A percentile compares a stretch with the other conserved stretches of the same genome.
Evolutionary conservation across 495 filamentous ascomycete genomes (phyloP).

Genomic region (Podospora anserina): DNA sequence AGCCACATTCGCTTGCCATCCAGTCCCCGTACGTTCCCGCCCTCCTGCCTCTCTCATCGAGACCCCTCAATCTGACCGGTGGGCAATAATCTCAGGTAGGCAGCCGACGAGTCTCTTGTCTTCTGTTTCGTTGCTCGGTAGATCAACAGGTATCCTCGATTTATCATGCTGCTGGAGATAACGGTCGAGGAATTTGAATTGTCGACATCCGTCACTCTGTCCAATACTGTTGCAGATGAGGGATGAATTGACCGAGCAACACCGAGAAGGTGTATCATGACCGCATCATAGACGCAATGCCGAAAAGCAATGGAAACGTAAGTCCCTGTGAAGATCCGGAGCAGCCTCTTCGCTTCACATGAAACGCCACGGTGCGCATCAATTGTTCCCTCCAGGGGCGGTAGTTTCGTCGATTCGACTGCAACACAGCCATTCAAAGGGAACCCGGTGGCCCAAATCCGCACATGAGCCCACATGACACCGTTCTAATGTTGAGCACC

Average conservation of each 20-base stretch:
- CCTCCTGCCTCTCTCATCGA: slow-evolving; percentile 3
- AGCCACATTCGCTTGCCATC: neutral
- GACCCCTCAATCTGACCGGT: slow-evolving; percentile 1
- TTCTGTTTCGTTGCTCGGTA: neutral
- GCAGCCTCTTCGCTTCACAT: neutral
- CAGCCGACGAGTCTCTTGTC: neutral
- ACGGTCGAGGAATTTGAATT: neutral
- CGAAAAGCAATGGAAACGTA: neutral
- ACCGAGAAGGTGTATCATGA: neutral
- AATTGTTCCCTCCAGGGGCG: neutral
- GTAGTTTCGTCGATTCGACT: neutral
- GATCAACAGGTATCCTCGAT: neutral
- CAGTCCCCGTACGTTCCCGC: neutral
- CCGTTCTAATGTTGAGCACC: neutral
- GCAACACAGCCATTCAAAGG: neutral
- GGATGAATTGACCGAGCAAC: neutral
- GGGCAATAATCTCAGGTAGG: neutral
- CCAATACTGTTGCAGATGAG: neutral
- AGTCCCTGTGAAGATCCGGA: neutral
- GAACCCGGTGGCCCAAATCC: neutral
- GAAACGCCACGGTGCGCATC: neutral
- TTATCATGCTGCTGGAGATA: neutral
- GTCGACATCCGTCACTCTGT: neutral
- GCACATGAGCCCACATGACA: neutral
- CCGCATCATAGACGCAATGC: neutral